A percentile compares a stretch with the other conserved stretches of the same genome.
Evolutionary conservation across 1,284 basidiomycete genomes (phyloP).

Genomic region (Ganoderma leucocontextum): DNA sequence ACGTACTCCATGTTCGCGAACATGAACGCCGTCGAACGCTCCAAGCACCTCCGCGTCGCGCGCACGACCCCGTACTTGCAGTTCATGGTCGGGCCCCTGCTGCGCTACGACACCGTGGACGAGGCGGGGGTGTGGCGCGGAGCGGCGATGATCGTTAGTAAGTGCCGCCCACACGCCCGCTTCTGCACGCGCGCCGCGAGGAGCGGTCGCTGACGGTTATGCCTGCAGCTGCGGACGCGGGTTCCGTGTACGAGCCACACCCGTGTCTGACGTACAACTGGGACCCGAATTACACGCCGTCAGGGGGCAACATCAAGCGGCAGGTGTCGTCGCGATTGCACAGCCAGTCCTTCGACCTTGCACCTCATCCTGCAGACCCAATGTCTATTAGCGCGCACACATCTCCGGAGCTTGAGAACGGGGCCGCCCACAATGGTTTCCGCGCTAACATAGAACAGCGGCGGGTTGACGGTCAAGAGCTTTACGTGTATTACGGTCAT

Average conservation of each 20-base stretch:
- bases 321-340: conserved; percentile 25
- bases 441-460: conserved; percentile 48
- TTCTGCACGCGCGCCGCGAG: neutral
- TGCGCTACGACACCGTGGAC: conserved; percentile 92
- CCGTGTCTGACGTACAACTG: conserved; percentile 82
- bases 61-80: conserved; percentile 78
- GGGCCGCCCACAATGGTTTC: conserved; percentile 21
- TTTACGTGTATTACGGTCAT: conserved; percentile 81
- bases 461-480: conserved; percentile 70
- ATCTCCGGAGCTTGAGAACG: conserved; percentile 28
- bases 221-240: conserved; percentile 73
- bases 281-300: conserved; percentile 60
- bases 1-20: conserved; percentile 48
- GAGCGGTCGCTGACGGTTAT: conserved; percentile 16
- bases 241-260: conserved; percentile 81
- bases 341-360: conserved; percentile 61
- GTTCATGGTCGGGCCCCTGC: conserved; percentile 88
- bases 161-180: conserved; percentile 42
- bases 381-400: conserved; percentile 36
- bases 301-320: conserved; percentile 27
- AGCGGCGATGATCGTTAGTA: conserved; percentile 85
- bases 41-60: conserved; percentile 59
- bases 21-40: conserved; percentile 71
- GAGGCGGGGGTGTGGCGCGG: conserved; percentile 84
- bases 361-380: conserved; percentile 78